phyloP scores from a whole-genome alignment of 768 basidiomycete species.

The Lactarius trivialis region DNA sequence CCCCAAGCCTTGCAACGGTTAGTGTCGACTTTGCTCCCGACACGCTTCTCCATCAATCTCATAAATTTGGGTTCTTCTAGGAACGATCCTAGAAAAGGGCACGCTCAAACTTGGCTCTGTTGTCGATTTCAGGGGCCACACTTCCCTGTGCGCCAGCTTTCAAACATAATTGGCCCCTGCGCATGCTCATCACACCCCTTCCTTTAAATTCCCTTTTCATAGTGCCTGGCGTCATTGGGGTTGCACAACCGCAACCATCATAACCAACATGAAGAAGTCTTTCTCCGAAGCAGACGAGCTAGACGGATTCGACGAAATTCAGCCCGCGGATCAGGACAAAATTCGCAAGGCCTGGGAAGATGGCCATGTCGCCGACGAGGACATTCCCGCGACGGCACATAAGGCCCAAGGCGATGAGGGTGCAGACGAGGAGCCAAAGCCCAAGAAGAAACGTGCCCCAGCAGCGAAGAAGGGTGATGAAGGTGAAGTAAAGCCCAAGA shows the following conservation, averaged over 20 bases:
- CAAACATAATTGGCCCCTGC: background rate
- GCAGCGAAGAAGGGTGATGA: conserved; percentile 31
- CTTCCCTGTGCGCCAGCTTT: conserved; percentile 49
- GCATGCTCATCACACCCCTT: background rate
- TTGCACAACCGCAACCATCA: conserved; percentile 63
- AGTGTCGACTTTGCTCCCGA: conserved; percentile 19
- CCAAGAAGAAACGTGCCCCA: conserved; percentile 24
- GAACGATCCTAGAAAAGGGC: conserved; percentile 68
- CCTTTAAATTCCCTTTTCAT: too few species aligned
- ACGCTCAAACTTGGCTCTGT: conserved; percentile 64
- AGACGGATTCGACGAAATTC: conserved; percentile 79
- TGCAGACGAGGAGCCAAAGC: conserved; percentile 34
- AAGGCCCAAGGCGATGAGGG: conserved; percentile 45
- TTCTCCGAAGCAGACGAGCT: conserved; percentile 58
- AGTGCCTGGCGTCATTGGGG: conserved; percentile 92
- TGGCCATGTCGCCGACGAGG: conserved; percentile 76
- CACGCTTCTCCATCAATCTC: conserved; percentile 15
- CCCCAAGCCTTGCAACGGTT: conserved; percentile 71
- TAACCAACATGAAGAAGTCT: conserved; percentile 62
- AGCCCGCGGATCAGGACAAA: conserved; percentile 61
- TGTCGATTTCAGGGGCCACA: conserved; percentile 67
- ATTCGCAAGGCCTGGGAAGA: conserved; percentile 67
- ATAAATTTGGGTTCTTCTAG: conserved; percentile 34
- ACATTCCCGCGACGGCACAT: conserved; percentile 68
- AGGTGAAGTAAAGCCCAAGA: conserved; percentile 34